phyloP scores from a whole-genome alignment of 441 rosid genomes.

The California macrophylla region DNA sequence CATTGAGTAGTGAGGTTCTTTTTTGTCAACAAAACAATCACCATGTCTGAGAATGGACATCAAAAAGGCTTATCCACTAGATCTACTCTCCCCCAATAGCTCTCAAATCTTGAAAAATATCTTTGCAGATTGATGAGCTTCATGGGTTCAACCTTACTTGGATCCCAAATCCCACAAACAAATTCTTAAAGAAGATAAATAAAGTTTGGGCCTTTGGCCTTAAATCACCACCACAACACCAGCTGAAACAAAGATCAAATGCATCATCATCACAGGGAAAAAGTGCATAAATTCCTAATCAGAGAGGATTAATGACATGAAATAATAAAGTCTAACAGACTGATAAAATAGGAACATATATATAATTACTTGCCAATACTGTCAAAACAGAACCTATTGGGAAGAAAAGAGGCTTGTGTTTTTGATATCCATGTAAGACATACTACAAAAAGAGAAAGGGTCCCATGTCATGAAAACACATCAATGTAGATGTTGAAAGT shows the following conservation, averaged over 20 bases:
- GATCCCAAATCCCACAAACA: too few relatives aligned
- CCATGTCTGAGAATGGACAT: conserved; percentile 35
- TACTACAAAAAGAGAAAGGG: conserved; percentile 25
- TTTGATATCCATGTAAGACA: conserved; percentile 32
- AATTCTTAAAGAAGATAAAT: too few relatives aligned
- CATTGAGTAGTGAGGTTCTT: conserved; percentile 19
- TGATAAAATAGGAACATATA: background rate
- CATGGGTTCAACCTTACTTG: background rate
- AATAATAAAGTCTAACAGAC: background rate
- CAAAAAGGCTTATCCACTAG: conserved; percentile 26
- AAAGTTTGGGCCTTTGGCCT: background rate
- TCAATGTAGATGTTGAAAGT: conserved; percentile 28
- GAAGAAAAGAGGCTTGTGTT: conserved; percentile 17
- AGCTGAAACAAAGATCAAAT: background rate
- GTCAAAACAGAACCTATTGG: background rate
- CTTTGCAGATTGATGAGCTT: background rate
- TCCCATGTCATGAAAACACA: conserved; percentile 36
- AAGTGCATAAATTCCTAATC: background rate
- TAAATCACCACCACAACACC: background rate
- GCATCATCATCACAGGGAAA: background rate
- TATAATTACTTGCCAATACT: background rate
- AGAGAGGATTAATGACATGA: background rate
- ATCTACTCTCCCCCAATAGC: conserved; percentile 9
- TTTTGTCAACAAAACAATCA: conserved; percentile 39
- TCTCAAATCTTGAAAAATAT: background rate